These are phyloP conservation scores for Porphyrellus cyaneotinctus DNA, from an alignment of 768 basidiomycete species.

Conservation along the genomic window DNA sequence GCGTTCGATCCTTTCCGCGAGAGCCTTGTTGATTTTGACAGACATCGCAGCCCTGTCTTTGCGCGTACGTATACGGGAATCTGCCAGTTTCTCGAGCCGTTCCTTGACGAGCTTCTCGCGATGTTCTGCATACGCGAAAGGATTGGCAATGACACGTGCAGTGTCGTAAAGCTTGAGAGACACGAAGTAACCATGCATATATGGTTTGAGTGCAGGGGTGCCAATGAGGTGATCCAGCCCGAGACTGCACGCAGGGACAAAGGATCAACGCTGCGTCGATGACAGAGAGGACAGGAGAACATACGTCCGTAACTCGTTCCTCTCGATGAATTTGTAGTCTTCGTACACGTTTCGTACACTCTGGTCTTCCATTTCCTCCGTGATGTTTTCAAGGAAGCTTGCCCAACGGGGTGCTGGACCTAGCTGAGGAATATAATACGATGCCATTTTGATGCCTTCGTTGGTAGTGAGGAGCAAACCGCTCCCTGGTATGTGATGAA, in stretches of 20 bases:
- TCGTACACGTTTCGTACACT: slow-evolving; percentile 77
- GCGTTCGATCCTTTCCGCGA: slow-evolving; percentile 78
- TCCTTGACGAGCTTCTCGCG: slow-evolving; percentile 83
- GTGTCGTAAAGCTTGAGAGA: slow-evolving; percentile 95
- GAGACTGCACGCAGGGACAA: slow-evolving; percentile 47
- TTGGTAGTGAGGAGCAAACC: slow-evolving; percentile 91
- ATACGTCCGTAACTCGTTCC: slow-evolving; percentile 78
- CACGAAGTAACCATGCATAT: slow-evolving; percentile 99
- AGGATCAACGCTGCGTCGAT: neutral
- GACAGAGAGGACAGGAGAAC: slow-evolving; percentile 30
- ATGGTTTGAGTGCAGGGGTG: slow-evolving; percentile 93
- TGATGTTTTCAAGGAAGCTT: slow-evolving; percentile 96
- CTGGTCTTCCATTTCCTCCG: slow-evolving; percentile 96
- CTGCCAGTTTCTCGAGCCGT: slow-evolving; percentile 91
- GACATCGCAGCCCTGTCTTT: slow-evolving; percentile 44
- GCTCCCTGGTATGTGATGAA: slow-evolving; percentile 86
- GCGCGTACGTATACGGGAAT: slow-evolving; percentile 82
- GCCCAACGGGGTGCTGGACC: slow-evolving; percentile 98
- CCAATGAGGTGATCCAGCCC: slow-evolving; percentile 95
- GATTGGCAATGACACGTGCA: slow-evolving; percentile 93
- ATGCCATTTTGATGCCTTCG: slow-evolving; percentile 94
- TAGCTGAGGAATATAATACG: slow-evolving; percentile 92
- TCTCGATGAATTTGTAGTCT: slow-evolving; percentile 96
- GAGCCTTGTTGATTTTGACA: slow-evolving; percentile 59
- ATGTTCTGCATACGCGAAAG: slow-evolving; percentile 92